Evolutionary conservation across 129 eudicot genomes (phyloP).

Genomic region (Flaveria brownii): DNA sequence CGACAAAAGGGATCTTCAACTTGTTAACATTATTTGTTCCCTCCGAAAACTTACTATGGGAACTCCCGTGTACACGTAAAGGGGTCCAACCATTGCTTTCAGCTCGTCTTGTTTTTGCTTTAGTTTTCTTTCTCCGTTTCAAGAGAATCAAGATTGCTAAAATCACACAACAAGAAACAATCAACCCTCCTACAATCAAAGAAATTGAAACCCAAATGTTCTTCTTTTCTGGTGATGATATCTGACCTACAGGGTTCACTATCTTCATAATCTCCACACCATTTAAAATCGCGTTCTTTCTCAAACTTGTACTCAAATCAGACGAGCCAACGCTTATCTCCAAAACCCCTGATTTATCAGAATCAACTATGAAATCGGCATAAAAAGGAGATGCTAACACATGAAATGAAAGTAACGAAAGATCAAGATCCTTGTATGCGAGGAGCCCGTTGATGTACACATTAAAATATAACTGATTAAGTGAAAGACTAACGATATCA

Average conservation of each 20-base stretch:
- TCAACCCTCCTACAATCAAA: slow-evolving; percentile 47
- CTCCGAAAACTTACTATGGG: slow-evolving; percentile 54
- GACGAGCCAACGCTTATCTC: slow-evolving; percentile 80
- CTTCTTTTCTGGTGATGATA: slow-evolving; percentile 34
- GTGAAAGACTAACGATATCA: slow-evolving; percentile 66
- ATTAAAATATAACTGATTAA: slow-evolving; percentile 65
- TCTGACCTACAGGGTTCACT: slow-evolving; percentile 32
- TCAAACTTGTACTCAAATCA: slow-evolving; percentile 55
- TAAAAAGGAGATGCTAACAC: slow-evolving; percentile 75
- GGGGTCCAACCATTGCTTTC: slow-evolving; percentile 82
- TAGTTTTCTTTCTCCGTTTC: slow-evolving; percentile 45
- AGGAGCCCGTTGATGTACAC: slow-evolving; percentile 57
- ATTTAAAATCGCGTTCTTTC: slow-evolving; percentile 75
- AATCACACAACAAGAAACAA: slow-evolving; percentile 35
- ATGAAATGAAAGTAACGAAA: slow-evolving; percentile 56
- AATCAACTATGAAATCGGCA: slow-evolving; percentile 67
- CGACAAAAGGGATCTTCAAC: slow-evolving; percentile 71
- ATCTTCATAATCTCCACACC: slow-evolving; percentile 91
- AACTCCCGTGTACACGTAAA: slow-evolving; percentile 54
- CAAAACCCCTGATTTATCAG: slow-evolving; percentile 46
- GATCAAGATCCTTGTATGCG: slow-evolving; percentile 68
- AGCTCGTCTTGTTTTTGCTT: slow-evolving; percentile 43
- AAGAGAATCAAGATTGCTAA: slow-evolving; percentile 40
- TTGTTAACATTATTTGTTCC: slow-evolving; percentile 54
- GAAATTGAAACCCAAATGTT: slow-evolving; percentile 50